Percentiles rank a stretch among this genome's conserved stretches.
These are phyloP conservation scores for Eucalyptus guilfoylei DNA, from an alignment of 345 rosid genomes.

Conservation along the genomic window DNA sequence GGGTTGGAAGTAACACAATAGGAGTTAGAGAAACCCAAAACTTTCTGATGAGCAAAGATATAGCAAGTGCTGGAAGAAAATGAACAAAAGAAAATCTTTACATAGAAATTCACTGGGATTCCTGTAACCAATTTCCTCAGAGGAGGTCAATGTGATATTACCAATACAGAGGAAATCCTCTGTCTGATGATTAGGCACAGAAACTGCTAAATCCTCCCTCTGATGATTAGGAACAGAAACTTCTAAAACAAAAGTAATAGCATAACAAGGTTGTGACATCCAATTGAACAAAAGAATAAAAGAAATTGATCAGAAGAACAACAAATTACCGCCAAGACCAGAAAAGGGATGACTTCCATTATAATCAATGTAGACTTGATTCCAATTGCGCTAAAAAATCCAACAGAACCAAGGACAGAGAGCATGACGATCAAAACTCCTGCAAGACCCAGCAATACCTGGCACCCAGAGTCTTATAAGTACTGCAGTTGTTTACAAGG, in stretches of 20 bases:
- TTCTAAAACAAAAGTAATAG: background rate
- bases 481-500: background rate
- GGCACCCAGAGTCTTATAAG: background rate
- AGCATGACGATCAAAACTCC: constrained; percentile 95
- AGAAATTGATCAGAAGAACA: background rate
- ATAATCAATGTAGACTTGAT: constrained; percentile 88
- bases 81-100: background rate
- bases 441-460: constrained; percentile 90
- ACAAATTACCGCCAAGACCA: constrained; percentile 91
- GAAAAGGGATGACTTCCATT: constrained; percentile 99
- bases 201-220: background rate
- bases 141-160: background rate
- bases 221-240: background rate
- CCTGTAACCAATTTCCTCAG: background rate
- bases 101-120: background rate
- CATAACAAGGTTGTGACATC: background rate
- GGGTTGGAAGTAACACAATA: background rate
- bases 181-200: background rate
- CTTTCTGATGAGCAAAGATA: background rate
- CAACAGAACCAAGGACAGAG: constrained; percentile 93
- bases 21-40: background rate
- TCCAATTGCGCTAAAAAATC: constrained; percentile 84
- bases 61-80: background rate
- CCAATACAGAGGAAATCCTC: background rate
- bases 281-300: background rate